phyloP scores from a whole-genome alignment of 2,329 filamentous ascomycete species.

The Beauveria sp. region DNA sequence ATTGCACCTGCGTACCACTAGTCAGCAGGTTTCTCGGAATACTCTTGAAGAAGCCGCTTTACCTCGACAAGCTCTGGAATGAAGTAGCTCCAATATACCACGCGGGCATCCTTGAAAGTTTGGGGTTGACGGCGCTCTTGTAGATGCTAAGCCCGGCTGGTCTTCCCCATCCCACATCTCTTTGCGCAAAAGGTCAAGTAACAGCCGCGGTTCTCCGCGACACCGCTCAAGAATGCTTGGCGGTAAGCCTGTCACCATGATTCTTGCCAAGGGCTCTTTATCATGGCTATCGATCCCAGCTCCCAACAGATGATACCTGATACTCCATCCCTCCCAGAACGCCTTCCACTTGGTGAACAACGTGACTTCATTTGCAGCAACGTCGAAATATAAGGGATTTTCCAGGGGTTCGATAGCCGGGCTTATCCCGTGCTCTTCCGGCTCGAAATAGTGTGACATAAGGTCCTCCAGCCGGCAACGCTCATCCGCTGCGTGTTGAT shows the following conservation, averaged over 20 bases:
- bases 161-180: constrained; percentile 64
- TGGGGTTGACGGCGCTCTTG: constrained; percentile 9
- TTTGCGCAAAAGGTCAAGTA: constrained; percentile 65
- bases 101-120: constrained; percentile 63
- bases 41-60: constrained; percentile 15
- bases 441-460: constrained; percentile 45
- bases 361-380: constrained; percentile 51
- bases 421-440: constrained; percentile 24
- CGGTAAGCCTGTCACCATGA: constrained; percentile 57
- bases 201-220: constrained; percentile 58
- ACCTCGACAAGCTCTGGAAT: constrained; percentile 70
- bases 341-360: constrained; percentile 46
- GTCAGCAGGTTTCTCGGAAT: constrained; percentile 8
- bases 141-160: constrained; percentile 14
- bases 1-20: constrained; percentile 45
- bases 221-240: constrained; percentile 70
- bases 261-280: constrained; percentile 12
- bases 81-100: constrained; percentile 67
- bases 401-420: constrained; percentile 24
- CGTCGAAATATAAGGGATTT: constrained; percentile 55
- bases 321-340: constrained; percentile 68
- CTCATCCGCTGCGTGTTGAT: constrained; percentile 95
- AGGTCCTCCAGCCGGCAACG: constrained; percentile 71
- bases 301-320: constrained; percentile 48
- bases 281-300: not conserved